phyloP scores from a whole-genome alignment of 768 basidiomycete genomes.

The Xerocomus brunneocitrinus region DNA sequence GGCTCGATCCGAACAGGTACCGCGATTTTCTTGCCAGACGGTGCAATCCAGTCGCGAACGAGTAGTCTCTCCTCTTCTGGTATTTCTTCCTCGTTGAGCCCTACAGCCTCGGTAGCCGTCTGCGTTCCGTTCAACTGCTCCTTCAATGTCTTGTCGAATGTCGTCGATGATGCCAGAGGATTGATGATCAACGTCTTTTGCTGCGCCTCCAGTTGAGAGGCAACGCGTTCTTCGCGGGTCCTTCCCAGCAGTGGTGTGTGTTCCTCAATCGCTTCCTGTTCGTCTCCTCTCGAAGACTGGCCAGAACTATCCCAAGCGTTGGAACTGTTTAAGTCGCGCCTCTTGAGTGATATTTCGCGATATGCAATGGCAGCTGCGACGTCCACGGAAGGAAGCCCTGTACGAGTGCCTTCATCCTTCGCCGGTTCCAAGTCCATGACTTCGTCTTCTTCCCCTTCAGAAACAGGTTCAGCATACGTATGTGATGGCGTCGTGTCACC shows the following conservation, averaged over 20 bases:
- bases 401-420: conserved; percentile 75
- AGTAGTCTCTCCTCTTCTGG: conserved; percentile 51
- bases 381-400: conserved; percentile 66
- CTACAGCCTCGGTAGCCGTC: conserved; percentile 23
- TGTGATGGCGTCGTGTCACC: conserved; percentile 38
- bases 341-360: conserved; percentile 76
- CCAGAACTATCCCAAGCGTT: conserved; percentile 7
- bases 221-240: conserved; percentile 21
- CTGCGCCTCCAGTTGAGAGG: conserved; percentile 10
- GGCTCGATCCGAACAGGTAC: conserved; percentile 97
- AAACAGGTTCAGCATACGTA: conserved; percentile 81
- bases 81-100: conserved; percentile 35
- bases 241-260: conserved; percentile 37
- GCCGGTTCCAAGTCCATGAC: conserved; percentile 63
- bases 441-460: conserved; percentile 93
- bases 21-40: conserved; percentile 83
- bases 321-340: conserved; percentile 20
- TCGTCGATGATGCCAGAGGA: conserved; percentile 76
- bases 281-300: conserved; percentile 17
- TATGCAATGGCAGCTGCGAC: conserved; percentile 83
- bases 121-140: conserved; percentile 49
- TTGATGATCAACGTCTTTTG: conserved; percentile 61
- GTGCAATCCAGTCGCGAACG: conserved; percentile 69
- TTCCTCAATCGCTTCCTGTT: conserved; percentile 31
- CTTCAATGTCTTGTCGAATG: conserved; percentile 81